Evolutionary conservation across 176 grass and related monocot genomes (phyloP).

Genomic region (Carex cristatella): DNA sequence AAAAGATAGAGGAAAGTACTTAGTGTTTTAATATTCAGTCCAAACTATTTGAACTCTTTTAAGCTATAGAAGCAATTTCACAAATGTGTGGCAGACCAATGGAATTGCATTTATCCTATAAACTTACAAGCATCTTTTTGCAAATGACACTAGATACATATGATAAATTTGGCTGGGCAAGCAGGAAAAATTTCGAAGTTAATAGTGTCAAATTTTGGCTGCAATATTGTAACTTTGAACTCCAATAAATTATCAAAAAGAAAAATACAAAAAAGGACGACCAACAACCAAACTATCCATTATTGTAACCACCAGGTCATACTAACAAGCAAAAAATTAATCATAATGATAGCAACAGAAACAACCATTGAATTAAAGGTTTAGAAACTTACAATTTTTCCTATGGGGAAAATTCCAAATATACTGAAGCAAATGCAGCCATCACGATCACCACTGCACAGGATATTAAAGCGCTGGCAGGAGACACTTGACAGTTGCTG

Average conservation of each 20-base stretch:
- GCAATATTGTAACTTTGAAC: neutral
- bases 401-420: slow-evolving; percentile 96
- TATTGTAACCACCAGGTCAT: slow-evolving; percentile 3
- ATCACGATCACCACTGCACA: slow-evolving; percentile 75
- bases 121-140: neutral
- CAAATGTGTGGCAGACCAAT: slow-evolving; percentile 5
- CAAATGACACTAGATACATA: neutral
- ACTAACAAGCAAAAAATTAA: neutral
- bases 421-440: slow-evolving; percentile 96
- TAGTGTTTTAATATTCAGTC: neutral
- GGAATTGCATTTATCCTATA: neutral
- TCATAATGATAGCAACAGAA: slow-evolving; percentile 23
- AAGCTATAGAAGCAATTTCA: neutral
- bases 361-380: slow-evolving; percentile 20
- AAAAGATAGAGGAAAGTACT: slow-evolving; percentile 1
- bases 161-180: neutral
- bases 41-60: neutral
- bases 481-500: slow-evolving; percentile 63
- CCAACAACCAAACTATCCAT: neutral
- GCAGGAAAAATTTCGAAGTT: neutral
- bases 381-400: slow-evolving; percentile 84
- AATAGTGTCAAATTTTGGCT: neutral
- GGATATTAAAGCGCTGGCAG: slow-evolving; percentile 80
- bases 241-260: neutral
- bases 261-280: neutral